A percentile compares a stretch with the other conserved stretches of the same genome.
phyloP scores from a whole-genome alignment of 345 rosid genomes.

The Mallotus nudiflorus region DNA sequence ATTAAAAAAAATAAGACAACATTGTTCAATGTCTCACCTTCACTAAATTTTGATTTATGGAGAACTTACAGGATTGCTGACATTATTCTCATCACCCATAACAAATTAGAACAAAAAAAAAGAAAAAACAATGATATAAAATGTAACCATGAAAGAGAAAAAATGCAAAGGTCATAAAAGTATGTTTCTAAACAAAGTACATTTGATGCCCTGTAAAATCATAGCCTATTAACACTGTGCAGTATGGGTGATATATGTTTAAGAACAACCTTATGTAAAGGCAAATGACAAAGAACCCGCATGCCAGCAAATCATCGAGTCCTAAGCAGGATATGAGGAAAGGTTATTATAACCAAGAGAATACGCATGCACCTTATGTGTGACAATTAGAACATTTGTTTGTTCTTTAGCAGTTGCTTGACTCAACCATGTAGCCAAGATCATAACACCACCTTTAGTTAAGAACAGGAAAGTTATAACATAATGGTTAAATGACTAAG shows the following conservation, averaged over 20 bases:
- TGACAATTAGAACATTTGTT: slow-evolving; percentile 65
- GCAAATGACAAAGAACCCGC: slow-evolving; percentile 87
- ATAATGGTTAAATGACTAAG: slow-evolving; percentile 16
- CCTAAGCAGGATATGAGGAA: slow-evolving; percentile 19
- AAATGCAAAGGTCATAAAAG: not conserved
- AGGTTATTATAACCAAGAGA: not conserved
- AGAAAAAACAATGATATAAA: slow-evolving; percentile 23
- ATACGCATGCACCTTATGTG: slow-evolving; percentile 31
- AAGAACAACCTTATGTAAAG: too few species aligned
- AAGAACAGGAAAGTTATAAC: slow-evolving; percentile 61
- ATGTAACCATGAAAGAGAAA: slow-evolving; percentile 3
- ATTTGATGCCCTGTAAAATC: slow-evolving; percentile 85
- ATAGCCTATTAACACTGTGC: slow-evolving; percentile 78
- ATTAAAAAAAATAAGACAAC: slow-evolving; percentile 22
- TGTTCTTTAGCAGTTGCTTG: slow-evolving; percentile 89
- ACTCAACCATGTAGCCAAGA: slow-evolving; percentile 90
- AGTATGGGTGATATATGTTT: slow-evolving; percentile 91
- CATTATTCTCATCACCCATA: slow-evolving; percentile 61
- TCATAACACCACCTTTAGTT: slow-evolving; percentile 84
- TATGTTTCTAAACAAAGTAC: slow-evolving; percentile 32
- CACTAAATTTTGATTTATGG: too few species aligned
- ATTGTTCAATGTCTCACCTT: slow-evolving; percentile 28
- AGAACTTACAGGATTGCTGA: slow-evolving; percentile 56
- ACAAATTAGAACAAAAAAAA: slow-evolving; percentile 32
- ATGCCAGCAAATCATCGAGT: slow-evolving; percentile 24